Evolutionary conservation across 495 filamentous ascomycete species (phyloP).

Genomic region (Aspergillus heteromorphus): DNA sequence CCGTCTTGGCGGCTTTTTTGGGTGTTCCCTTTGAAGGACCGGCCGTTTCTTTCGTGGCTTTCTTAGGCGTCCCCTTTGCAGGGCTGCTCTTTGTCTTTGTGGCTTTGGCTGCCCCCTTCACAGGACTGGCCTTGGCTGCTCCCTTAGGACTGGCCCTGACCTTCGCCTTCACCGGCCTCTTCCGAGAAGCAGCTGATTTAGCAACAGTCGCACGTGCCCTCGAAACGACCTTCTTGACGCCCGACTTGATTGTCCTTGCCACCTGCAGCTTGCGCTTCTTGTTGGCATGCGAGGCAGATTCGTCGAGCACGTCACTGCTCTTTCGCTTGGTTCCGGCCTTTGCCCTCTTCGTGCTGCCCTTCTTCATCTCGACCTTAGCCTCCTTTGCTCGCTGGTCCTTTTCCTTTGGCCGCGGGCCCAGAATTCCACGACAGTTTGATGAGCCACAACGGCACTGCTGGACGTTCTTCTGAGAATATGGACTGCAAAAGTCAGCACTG

Average conservation of each 20-base stretch:
- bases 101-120: conserved; percentile 9
- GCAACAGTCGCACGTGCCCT: conserved; percentile 17
- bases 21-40: too few species aligned
- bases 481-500: conserved; percentile 31
- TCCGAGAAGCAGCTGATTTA: conserved; percentile 10
- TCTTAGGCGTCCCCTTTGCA: not conserved
- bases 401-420: conserved; percentile 67
- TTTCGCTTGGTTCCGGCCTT: conserved; percentile 32
- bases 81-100: not conserved
- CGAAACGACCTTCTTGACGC: conserved; percentile 33
- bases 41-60: too few species aligned
- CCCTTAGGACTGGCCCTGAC: conserved; percentile 12
- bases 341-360: conserved; percentile 33
- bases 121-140: conserved; percentile 3
- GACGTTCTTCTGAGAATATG: conserved; percentile 74
- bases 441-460: conserved; percentile 79
- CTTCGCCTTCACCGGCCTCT: conserved; percentile 2
- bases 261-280: conserved; percentile 36
- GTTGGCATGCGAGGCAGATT: conserved; percentile 18
- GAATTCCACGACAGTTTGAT: conserved; percentile 67
- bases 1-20: too few species aligned
- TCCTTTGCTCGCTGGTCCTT: conserved; percentile 41
- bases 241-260: conserved; percentile 31
- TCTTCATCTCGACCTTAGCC: conserved; percentile 30
- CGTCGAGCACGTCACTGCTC: conserved; percentile 16